Evolutionary conservation across 140 eudicot genomes (phyloP).

Genomic region (Senecio squalidus): DNA sequence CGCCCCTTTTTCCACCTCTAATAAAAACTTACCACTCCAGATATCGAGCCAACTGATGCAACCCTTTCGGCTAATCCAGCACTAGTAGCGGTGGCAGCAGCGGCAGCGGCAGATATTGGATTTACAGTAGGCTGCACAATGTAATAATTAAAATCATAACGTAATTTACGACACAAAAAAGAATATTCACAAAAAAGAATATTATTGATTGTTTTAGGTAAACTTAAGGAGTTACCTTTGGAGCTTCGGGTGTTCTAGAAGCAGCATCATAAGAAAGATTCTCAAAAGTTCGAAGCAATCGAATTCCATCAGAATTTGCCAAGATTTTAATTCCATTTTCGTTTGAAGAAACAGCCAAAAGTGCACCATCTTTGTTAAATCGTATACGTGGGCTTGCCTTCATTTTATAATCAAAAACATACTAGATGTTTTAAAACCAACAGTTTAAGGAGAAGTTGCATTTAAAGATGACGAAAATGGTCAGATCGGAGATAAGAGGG

Average conservation of each 20-base stretch:
- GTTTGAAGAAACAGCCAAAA: conserved; percentile 76
- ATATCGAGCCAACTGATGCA: conserved; percentile 48
- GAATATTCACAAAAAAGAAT: not conserved
- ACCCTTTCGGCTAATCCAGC: conserved; percentile 76
- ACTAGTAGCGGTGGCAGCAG: conserved; percentile 42
- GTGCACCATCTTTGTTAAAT: conserved; percentile 75
- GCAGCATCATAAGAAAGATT: conserved; percentile 65
- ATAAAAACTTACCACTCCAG: conserved; percentile 55
- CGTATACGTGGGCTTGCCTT: conserved; percentile 94
- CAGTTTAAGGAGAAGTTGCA: not conserved
- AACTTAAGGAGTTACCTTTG: conserved; percentile 42
- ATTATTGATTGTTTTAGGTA: not conserved
- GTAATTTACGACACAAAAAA: not conserved
- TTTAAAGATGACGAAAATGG: too few relatives aligned
- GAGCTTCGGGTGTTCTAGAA: conserved; percentile 59
- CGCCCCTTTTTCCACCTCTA: too few relatives aligned
- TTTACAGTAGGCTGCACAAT: conserved; percentile 53
- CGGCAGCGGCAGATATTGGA: conserved; percentile 24
- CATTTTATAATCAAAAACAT: conserved; percentile 7
- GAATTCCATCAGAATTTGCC: conserved; percentile 77
- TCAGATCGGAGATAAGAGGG: too few relatives aligned
- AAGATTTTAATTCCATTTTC: conserved; percentile 82
- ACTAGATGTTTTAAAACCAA: not conserved
- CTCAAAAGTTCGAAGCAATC: conserved; percentile 67
- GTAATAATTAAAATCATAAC: not conserved